Conservation (phyloP, 2,329 filamentous ascomycete species). For the Endothia cerciana region DNA sequence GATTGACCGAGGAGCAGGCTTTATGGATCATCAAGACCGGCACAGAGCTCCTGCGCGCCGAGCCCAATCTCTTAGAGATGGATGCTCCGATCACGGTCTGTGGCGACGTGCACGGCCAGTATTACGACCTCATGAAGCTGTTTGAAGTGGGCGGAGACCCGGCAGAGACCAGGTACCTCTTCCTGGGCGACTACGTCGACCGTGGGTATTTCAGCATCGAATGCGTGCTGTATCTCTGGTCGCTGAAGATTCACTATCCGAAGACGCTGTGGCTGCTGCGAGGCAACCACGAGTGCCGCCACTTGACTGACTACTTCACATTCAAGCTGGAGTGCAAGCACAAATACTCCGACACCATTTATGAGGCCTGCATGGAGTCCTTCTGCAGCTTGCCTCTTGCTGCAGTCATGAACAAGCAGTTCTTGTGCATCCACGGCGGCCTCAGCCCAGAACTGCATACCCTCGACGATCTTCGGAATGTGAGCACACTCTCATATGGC, state of each 20-base stretch:
- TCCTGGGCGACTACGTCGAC: constrained; percentile 97
- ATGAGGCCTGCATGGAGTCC: constrained; percentile 97
- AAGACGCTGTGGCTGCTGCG: constrained; percentile 96
- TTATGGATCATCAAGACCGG: constrained; percentile 92
- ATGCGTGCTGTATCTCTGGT: constrained; percentile 97
- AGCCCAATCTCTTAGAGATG: constrained; percentile 98
- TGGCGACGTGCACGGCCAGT: constrained; percentile 97
- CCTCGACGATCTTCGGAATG: constrained; percentile 87
- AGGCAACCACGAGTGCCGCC: constrained; percentile 97
- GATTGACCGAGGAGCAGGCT: constrained; percentile 95
- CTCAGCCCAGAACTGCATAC: constrained; percentile 95
- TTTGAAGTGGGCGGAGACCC: constrained; percentile 98
- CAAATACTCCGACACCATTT: constrained; percentile 96
- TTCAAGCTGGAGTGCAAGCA: constrained; percentile 99
- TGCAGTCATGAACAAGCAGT: constrained; percentile 99
- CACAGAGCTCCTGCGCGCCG: constrained; percentile 82
- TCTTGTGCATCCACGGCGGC: constrained; percentile 96
- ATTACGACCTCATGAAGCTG: constrained; percentile 99
- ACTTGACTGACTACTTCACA: constrained; percentile 99
- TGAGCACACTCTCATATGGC: constrained; percentile 48
- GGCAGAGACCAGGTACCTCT: constrained; percentile 93
- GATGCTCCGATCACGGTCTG: constrained; percentile 98
- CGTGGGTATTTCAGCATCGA: constrained; percentile 99
- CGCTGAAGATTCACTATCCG: constrained; percentile 98
- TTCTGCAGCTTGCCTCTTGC: constrained; percentile 94